A percentile compares a stretch with the other conserved stretches of the same genome.
These are phyloP conservation scores for Malus hybrid DNA, from an alignment of 331 rosid genomes.

Conservation along the genomic window DNA sequence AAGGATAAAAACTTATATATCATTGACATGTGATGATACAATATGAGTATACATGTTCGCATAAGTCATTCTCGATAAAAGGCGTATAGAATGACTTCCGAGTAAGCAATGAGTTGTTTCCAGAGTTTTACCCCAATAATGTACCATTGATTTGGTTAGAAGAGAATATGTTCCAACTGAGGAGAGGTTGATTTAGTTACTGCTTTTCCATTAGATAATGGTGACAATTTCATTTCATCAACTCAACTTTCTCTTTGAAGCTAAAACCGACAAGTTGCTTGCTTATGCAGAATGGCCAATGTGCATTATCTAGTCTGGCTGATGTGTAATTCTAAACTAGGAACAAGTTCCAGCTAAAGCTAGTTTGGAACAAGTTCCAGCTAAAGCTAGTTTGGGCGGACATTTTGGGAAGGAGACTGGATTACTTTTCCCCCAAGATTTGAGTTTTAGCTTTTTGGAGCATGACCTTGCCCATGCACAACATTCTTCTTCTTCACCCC, in stretches of 20 bases:
- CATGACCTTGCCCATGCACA: neutral
- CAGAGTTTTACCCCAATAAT: neutral
- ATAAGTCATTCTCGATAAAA: neutral
- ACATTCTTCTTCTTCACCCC: neutral
- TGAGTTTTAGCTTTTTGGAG: neutral
- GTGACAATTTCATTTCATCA: neutral
- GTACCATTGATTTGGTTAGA: neutral
- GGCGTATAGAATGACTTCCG: neutral
- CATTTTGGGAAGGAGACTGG: neutral
- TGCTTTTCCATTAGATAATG: neutral
- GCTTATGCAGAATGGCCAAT: neutral
- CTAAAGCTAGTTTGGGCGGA: neutral
- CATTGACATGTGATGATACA: too few species aligned
- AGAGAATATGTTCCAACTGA: neutral
- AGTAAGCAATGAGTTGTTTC: neutral
- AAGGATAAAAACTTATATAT: neutral
- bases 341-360: neutral
- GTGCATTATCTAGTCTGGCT: neutral
- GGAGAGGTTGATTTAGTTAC: neutral
- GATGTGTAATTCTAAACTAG: neutral
- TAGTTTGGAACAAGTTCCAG: neutral
- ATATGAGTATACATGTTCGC: too few species aligned
- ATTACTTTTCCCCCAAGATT: neutral
- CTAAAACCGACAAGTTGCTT: slow-evolving; percentile 1
- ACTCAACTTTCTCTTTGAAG: neutral